Percentiles rank a stretch among this genome's conserved stretches.
These are phyloP conservation scores for Podospora didyma DNA, from an alignment of 495 filamentous ascomycete species.

Conservation along the genomic window DNA sequence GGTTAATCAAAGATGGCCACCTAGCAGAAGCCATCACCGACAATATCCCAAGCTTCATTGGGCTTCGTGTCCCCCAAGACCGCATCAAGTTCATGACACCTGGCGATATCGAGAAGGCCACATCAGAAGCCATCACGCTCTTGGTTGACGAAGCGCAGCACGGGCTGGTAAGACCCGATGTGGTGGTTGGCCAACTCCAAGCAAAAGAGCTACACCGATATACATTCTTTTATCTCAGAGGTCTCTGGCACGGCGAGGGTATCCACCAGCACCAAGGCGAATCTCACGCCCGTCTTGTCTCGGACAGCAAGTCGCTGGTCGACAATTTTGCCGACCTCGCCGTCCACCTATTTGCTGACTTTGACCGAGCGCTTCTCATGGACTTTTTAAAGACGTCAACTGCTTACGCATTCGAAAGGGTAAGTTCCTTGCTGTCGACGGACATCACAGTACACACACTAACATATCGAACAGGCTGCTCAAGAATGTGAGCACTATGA, in stretches of 20 bases:
- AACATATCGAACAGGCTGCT: slow-evolving; percentile 50
- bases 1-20: slow-evolving; percentile 75
- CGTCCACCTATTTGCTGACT: slow-evolving; percentile 78
- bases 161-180: slow-evolving; percentile 73
- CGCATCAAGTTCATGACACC: slow-evolving; percentile 62
- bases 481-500: slow-evolving; percentile 70
- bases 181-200: slow-evolving; percentile 72
- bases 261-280: slow-evolving; percentile 39
- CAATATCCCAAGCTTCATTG: slow-evolving; percentile 83
- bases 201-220: slow-evolving; percentile 57
- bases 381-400: slow-evolving; percentile 81
- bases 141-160: slow-evolving; percentile 88
- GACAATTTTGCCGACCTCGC: slow-evolving; percentile 82
- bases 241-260: slow-evolving; percentile 74
- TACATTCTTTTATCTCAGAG: slow-evolving; percentile 85
- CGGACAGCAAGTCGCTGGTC: slow-evolving; percentile 70
- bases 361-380: slow-evolving; percentile 75
- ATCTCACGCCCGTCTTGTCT: slow-evolving; percentile 40
- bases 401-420: slow-evolving; percentile 74
- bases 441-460: neutral
- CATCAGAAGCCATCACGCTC: slow-evolving; percentile 75
- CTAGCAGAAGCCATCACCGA: slow-evolving; percentile 81
- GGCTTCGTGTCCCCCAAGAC: slow-evolving; percentile 74
- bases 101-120: slow-evolving; percentile 69
- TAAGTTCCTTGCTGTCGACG: slow-evolving; percentile 10